Conservation (phyloP, 176 grass and related monocot species). For the Ananas comosus region DNA sequence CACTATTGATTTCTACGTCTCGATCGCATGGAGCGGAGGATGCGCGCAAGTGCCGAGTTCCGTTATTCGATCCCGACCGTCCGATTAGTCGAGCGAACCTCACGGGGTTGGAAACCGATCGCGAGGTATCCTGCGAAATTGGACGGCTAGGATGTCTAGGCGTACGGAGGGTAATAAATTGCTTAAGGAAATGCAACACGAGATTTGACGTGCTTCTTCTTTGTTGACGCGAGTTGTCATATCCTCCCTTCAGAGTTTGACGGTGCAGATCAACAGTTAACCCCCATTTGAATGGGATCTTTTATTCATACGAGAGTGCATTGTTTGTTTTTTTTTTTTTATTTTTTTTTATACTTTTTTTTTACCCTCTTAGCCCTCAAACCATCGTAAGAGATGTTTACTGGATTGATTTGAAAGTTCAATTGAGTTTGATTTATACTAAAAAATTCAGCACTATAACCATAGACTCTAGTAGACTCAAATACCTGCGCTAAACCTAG, state of each 20-base stretch:
- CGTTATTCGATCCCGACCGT: not conserved
- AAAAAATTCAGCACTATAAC: no score
- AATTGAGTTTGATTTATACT: no score
- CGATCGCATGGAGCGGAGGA: not conserved
- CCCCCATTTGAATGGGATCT: not conserved
- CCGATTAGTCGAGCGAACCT: not conserved
- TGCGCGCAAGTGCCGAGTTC: not conserved
- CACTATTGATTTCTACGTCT: not conserved
- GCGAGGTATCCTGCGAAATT: not conserved
- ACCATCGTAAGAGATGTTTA: no score
- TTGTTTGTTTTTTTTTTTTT: not conserved
- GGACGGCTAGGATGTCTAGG: not conserved
- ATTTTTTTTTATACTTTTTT: no score
- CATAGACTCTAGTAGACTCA: no score
- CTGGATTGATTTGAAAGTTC: no score
- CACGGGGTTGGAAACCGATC: not conserved
- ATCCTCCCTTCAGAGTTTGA: slow-evolving; percentile 1
- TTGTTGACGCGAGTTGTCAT: slow-evolving; percentile 31
- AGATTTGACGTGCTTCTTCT: slow-evolving; percentile 30
- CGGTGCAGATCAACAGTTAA: slow-evolving; percentile 10
- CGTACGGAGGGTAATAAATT: slow-evolving; percentile 10
- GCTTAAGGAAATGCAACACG: not conserved
- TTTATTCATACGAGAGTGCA: not conserved
- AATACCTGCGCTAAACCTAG: no score
- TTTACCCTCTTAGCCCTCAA: no score